Evolutionary conservation across 1,139 yeast species (phyloP).

Genomic region (Yamadazyma friedrichii): DNA sequence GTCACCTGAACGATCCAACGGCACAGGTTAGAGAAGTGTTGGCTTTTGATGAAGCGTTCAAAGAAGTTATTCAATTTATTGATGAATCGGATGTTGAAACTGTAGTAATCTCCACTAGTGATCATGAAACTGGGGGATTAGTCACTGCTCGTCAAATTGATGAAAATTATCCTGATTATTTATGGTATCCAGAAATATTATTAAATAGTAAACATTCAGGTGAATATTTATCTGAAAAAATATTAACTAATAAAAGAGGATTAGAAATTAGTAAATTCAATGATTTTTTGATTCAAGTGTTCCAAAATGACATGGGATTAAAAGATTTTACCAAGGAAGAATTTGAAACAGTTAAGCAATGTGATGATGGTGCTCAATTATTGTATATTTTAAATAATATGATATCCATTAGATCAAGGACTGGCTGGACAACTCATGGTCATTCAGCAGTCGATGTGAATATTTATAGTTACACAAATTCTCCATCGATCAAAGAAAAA

Average conservation of each 20-base stretch:
- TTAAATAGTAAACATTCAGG: conserved; percentile 69
- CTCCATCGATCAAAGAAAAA: conserved; percentile 35
- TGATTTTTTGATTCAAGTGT: conserved; percentile 37
- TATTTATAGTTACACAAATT: conserved; percentile 69
- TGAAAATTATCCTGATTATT: conserved; percentile 28
- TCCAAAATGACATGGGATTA: conserved; percentile 62
- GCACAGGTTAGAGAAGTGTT: conserved; percentile 62
- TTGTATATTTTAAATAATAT: conserved; percentile 48
- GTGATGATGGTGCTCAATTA: conserved; percentile 25
- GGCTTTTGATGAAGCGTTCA: conserved; percentile 70
- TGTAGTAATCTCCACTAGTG: conserved; percentile 73
- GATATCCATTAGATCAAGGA: conserved; percentile 67
- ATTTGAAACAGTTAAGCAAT: conserved; percentile 29
- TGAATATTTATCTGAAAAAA: conserved; percentile 51
- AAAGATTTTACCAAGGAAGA: conserved; percentile 51
- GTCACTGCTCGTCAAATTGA: conserved; percentile 70
- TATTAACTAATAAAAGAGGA: conserved; percentile 20
- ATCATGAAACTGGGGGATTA: conserved; percentile 91
- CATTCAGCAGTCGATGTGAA: conserved; percentile 91
- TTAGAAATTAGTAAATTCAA: conserved; percentile 22
- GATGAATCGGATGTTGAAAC: conserved; percentile 67
- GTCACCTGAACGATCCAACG: conserved; percentile 85
- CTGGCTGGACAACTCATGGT: conserved; percentile 89
- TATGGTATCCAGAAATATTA: conserved; percentile 77
- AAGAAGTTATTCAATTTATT: conserved; percentile 66